A percentile compares a stretch with the other conserved stretches of the same genome.
phyloP scores from a whole-genome alignment of 2,329 filamentous ascomycete species.

The Colletotrichum tanaceti region DNA sequence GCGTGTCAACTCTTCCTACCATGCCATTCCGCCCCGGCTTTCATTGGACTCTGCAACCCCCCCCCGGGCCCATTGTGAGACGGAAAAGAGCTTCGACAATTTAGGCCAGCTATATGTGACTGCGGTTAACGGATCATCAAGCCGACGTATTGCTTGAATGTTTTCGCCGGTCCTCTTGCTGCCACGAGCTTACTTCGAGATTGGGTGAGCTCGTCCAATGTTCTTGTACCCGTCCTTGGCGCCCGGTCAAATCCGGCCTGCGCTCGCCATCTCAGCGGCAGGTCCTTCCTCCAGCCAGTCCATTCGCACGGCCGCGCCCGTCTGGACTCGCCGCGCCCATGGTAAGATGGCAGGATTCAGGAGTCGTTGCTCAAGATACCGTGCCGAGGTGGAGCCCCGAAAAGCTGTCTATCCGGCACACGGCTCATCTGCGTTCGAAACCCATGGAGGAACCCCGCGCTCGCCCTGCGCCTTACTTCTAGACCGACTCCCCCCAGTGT shows the following conservation, averaged over 20 bases:
- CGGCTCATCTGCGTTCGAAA: slow-evolving; percentile 35
- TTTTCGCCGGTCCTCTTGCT: neutral
- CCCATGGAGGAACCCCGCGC: slow-evolving; percentile 4
- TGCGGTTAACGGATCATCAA: neutral
- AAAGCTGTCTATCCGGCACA: slow-evolving; percentile 30
- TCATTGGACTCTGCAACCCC: slow-evolving; percentile 3
- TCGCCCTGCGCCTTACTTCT: slow-evolving; percentile 13
- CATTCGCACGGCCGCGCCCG: slow-evolving; percentile 23
- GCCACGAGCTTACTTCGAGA: slow-evolving; percentile 25
- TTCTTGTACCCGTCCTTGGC: slow-evolving; percentile 25
- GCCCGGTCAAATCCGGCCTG: slow-evolving; percentile 24
- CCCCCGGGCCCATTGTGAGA: neutral
- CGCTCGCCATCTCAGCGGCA: neutral
- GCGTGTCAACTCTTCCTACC: neutral
- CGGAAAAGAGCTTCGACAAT: neutral
- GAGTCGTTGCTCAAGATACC: neutral
- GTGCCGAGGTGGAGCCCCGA: slow-evolving; percentile 23
- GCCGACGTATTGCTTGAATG: neutral
- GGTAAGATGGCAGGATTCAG: neutral
- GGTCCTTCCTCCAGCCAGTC: neutral
- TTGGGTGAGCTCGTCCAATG: neutral
- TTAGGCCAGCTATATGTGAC: slow-evolving; percentile 15
- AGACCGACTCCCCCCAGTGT: neutral
- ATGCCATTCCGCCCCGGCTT: neutral
- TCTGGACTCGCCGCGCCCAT: slow-evolving; percentile 15